Base-by-base conservation (phyloP, 164 flowering plant species). In the Macadamia tetraphylla region DNA sequence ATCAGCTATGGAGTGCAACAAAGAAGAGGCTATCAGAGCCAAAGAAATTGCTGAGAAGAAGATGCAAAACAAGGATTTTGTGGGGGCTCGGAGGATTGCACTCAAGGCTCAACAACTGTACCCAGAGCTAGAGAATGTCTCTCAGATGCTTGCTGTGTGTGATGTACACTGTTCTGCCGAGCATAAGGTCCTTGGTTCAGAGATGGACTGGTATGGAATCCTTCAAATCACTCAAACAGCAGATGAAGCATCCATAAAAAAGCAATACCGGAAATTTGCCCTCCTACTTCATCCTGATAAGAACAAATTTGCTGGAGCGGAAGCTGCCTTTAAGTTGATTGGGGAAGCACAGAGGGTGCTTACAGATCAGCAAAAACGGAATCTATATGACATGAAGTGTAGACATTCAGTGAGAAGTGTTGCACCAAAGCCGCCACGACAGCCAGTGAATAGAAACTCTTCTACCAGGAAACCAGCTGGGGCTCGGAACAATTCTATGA, bases 241-340 rank as follows among this genome's bases (percentile, higher is more conserved):
- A 7, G 88, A 90, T 74, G 98, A 87, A 58, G 73, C 78, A 7
- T 49, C 80, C 6, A 84, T 94, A 60, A 90, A 77, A 82, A 90
- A 88, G 73, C 98, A 91, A 69, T 94, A 80, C 64, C 67, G 87
- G 64, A 91, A 86, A 75, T 78, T 87, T 67, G 97, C 93, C 35
- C 86, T 91, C 35, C 74, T 60, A 4, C 92, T 91, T 71, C 94
- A 91, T 73, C 98, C 98, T 59, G 97, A 91, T 67, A 94, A 91
- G 72, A 94, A 91, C 75, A 82, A 84, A 67, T 83, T 87, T 74
- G 52, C 85, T 17, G 98, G 98, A 60, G 97, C 98, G 12, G 89
- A 87, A 74, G 87, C 87, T 70, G 98, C 97, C 29, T 94, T 91
- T 68, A 84, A 87, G 80, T 66, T 91, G 68, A 82, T 91, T 67